Percentiles rank a stretch among this genome's conserved stretches.
Conservation (phyloP, 1,284 basidiomycete genomes). For the Mycena sp. region DNA sequence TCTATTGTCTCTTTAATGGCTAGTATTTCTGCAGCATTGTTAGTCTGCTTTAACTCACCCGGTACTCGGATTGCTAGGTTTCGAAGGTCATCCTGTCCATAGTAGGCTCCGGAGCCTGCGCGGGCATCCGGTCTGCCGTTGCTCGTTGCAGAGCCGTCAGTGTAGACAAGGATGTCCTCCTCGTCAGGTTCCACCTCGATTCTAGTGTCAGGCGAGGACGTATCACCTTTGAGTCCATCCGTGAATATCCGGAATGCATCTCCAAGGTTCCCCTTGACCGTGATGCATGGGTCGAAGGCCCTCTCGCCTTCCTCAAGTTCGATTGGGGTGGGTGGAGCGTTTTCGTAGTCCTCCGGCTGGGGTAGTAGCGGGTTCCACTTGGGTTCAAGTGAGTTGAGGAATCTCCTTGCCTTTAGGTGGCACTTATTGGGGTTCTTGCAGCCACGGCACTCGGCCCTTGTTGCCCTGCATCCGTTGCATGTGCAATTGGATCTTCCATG, state of each 20-base stretch:
- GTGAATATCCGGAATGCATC: slow-evolving; percentile 9
- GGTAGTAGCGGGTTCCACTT: slow-evolving; percentile 20
- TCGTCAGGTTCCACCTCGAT: slow-evolving; percentile 1
- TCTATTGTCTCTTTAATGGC: slow-evolving; percentile 18
- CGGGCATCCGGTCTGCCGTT: not conserved
- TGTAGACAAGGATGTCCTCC: slow-evolving; percentile 1
- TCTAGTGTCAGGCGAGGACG: not conserved
- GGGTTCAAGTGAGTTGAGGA: slow-evolving; percentile 1
- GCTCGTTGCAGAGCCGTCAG: not conserved
- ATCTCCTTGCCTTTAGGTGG: not conserved
- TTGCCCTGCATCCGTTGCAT: slow-evolving; percentile 3
- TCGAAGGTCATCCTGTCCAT: not conserved
- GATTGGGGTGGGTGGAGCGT: not conserved
- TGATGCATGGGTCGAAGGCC: slow-evolving; percentile 4
- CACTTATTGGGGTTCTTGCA: slow-evolving; percentile 16
- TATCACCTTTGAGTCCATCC: not conserved
- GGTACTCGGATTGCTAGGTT: slow-evolving; percentile 2
- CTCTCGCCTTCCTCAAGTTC: not conserved
- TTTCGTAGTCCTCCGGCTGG: slow-evolving; percentile 23
- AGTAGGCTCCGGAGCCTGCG: slow-evolving; percentile 1
- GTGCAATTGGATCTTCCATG: not conserved
- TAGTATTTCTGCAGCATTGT: slow-evolving; percentile 9
- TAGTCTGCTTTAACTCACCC: slow-evolving; percentile 1
- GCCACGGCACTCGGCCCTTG: not conserved
- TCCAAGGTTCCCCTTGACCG: not conserved